Percentiles rank a stretch among this genome's conserved stretches.
Conservation (phyloP, 495 filamentous ascomycete species). For the Barbatosphaeria neglecta region DNA sequence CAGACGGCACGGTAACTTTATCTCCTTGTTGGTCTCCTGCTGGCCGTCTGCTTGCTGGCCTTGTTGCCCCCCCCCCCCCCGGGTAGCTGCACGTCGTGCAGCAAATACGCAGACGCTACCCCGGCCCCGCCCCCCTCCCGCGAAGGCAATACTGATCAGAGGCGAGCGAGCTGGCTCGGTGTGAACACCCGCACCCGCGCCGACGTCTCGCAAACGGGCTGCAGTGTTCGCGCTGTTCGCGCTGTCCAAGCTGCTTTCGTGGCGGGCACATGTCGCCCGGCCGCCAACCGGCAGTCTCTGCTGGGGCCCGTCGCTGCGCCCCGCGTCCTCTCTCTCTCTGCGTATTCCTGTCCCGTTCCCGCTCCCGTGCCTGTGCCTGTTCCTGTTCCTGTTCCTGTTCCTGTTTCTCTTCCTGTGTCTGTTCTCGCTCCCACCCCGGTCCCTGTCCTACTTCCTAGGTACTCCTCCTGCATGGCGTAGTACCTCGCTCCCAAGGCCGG, state of each 20-base stretch:
- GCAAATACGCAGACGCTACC: not conserved
- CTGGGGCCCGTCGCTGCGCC: not conserved
- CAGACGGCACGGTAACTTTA: not conserved
- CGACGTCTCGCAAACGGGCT: not conserved
- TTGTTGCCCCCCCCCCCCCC: not conserved
- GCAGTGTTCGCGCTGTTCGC: not conserved
- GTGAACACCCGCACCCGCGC: not conserved
- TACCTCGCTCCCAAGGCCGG: not conserved
- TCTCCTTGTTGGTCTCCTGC: not conserved
- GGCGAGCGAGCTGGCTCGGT: not conserved
- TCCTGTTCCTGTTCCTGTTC: no score
- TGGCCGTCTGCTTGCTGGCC: no score
- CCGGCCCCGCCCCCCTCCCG: not conserved
- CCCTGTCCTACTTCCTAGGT: no score
- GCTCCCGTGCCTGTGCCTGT: no score
- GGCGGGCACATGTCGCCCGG: not conserved
- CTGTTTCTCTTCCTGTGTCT: no score
- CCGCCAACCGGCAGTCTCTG: not conserved
- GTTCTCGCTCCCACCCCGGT: no score
- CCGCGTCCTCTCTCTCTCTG: no score
- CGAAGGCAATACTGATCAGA: no score
- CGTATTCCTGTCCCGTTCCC: no score
- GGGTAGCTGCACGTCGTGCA: not conserved
- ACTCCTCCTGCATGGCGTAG: not conserved
- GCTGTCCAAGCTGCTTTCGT: not conserved